Conservation (phyloP, 768 basidiomycete genomes). For the Erythrobasidium yunnanense region DNA sequence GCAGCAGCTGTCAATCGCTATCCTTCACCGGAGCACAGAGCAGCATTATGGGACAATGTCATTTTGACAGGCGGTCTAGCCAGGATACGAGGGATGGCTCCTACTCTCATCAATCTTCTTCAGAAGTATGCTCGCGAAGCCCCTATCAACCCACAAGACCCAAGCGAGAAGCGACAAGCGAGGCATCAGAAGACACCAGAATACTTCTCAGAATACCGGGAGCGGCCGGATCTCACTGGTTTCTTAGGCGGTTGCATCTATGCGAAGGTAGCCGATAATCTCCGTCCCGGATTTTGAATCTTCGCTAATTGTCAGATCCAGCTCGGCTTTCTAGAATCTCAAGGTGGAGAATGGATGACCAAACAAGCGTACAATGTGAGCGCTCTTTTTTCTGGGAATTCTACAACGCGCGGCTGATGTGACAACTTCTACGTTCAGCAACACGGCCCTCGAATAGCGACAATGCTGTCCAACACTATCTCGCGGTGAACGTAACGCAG, state of each 20-base stretch:
- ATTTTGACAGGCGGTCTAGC: constrained; percentile 71
- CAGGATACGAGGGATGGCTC: constrained; percentile 63
- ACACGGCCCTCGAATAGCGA: constrained; percentile 13
- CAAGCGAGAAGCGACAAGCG: constrained; percentile 51
- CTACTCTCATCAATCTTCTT: constrained; percentile 46
- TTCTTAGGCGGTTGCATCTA: constrained; percentile 34
- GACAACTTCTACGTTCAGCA: neutral
- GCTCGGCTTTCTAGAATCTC: constrained; percentile 13
- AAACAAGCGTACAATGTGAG: constrained; percentile 28
- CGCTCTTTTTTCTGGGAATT: neutral
- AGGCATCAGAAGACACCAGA: constrained; percentile 64
- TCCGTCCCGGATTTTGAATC: neutral
- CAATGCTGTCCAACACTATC: neutral
- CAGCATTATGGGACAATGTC: constrained; percentile 64
- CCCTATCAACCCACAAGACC: constrained; percentile 54
- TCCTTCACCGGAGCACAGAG: constrained; percentile 56
- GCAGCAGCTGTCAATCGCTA: constrained; percentile 53
- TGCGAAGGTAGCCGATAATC: constrained; percentile 32
- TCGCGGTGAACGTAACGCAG: too few species aligned
- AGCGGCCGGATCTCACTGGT: constrained; percentile 29
- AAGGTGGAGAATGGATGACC: constrained; percentile 21
- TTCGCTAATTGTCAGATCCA: neutral
- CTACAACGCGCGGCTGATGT: neutral
- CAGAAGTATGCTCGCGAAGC: constrained; percentile 35
- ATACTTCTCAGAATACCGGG: constrained; percentile 67